Evolutionary conservation across 305 asterid species (phyloP), one percentile per base, ranked within the genome.

Genomic region (Withania somnifera): DNA sequence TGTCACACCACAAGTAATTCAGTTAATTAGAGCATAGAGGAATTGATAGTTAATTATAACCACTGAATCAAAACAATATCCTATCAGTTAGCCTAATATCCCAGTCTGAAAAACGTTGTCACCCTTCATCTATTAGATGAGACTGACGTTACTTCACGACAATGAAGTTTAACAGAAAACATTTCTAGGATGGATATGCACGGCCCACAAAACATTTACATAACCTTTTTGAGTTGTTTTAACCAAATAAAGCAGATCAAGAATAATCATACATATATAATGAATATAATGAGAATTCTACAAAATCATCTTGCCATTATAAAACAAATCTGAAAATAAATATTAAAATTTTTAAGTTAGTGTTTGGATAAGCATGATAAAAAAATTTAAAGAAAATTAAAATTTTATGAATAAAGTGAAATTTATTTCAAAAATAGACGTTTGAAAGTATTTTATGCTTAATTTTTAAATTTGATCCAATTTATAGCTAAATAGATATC

Each of bases 1-100:
- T 95, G 92, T 90, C 40, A 83, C 80, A 82, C 40, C 30, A 87
- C 84, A 88, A 87, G 17, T 11, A 81, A 78, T 6, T 73, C 45
- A 42, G 82, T 34, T 51, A 19, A 38, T 28, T 47, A 78, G 57
- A 36, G 61, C n/a, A 34, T 32, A 32, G 30, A 0, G 64, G 32
- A 42, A 61, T 80, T 11, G 22, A 28, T 22, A 58, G 22, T 58
- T 58, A 11, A 24, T 34, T 58, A 4, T 24, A 34, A 58, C 66
- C 34, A 61, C 20, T 13, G 40, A 58, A 60, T 75, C 26, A 47
- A 75, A 73, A 50, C 40, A 10, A 50, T 32, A 75, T 50, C 28
- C 26, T 50, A 75, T 75, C 56, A 73, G 54, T 24, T 47, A 73
- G 58, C 28, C 80, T 73, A 47, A n/a, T 28, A n/a, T 20, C 32